phyloP scores from a whole-genome alignment of 768 basidiomycete genomes.

The Clavaria fumosa region DNA sequence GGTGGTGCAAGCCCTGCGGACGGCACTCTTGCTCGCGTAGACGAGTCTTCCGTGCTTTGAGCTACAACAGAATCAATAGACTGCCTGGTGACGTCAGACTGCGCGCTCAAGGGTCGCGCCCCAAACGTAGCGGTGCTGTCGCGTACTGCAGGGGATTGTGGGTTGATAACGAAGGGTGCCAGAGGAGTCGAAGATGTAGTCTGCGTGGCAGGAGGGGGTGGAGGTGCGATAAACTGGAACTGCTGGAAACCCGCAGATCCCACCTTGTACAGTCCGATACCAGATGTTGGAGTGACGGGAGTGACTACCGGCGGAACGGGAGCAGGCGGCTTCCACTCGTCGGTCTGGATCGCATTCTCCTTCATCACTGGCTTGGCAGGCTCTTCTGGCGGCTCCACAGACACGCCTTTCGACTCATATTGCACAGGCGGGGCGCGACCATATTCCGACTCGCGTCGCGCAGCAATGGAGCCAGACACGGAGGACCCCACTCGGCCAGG shows the following conservation, averaged over 20 bases:
- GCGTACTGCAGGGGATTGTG: conserved; percentile 25
- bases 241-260: conserved; percentile 11
- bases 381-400: conserved; percentile 10
- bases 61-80: conserved; percentile 62
- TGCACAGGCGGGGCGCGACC: conserved; percentile 19
- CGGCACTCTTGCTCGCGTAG: conserved; percentile 41
- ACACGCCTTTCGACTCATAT: conserved; percentile 30
- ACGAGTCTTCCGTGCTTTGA: conserved; percentile 26
- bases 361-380: conserved; percentile 47
- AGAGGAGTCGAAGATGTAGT: conserved; percentile 15
- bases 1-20: conserved; percentile 34
- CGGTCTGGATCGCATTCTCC: conserved; percentile 73
- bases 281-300: conserved; percentile 16
- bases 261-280: conserved; percentile 10
- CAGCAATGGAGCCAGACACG: conserved; percentile 17
- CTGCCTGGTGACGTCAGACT: conserved; percentile 46
- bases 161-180: conserved; percentile 17
- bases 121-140: conserved; percentile 38
- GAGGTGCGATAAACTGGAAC: conserved; percentile 13
- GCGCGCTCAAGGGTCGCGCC: conserved; percentile 32
- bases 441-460: conserved; percentile 22
- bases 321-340: conserved; percentile 43
- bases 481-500: conserved; percentile 15
- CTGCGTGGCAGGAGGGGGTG: conserved; percentile 11
- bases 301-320: conserved; percentile 19